phyloP scores from a whole-genome alignment of 148 eudicot species.

The Agrostemma githago region DNA sequence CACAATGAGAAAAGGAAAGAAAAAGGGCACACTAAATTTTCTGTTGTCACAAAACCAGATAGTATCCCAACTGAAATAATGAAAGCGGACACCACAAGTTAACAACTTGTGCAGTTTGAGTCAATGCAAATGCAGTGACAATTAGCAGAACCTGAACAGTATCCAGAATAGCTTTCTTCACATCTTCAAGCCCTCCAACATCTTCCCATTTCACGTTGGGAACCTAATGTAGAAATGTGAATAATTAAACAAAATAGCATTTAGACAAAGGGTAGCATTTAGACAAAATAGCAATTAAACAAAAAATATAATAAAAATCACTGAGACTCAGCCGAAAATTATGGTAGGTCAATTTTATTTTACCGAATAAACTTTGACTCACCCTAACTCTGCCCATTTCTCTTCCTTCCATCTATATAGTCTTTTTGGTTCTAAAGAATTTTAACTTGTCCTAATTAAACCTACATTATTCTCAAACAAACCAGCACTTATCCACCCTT shows the following conservation, averaged over 20 bases:
- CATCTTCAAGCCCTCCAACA: constrained; percentile 99
- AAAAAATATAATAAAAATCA: too few relatives aligned
- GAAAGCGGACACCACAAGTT: not conserved
- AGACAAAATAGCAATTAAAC: too few relatives aligned
- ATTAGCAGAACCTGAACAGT: constrained; percentile 74
- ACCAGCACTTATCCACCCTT: not conserved
- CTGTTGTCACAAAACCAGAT: not conserved
- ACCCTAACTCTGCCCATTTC: not conserved
- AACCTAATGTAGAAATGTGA: constrained; percentile 41
- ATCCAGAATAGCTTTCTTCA: constrained; percentile 91
- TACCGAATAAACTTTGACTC: too few relatives aligned
- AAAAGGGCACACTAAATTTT: not conserved
- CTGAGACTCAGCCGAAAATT: too few relatives aligned
- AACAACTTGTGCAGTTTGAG: not conserved
- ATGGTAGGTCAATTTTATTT: too few relatives aligned
- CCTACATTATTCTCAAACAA: not conserved
- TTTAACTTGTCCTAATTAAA: not conserved
- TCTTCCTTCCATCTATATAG: not conserved
- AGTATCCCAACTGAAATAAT: not conserved
- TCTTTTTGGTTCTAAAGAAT: not conserved
- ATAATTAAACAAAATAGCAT: not conserved
- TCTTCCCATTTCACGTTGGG: constrained; percentile 98
- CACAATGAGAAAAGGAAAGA: not conserved
- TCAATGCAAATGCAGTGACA: constrained; percentile 13
- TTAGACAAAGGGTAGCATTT: constrained; percentile 11